phyloP scores from a whole-genome alignment of 2,329 filamentous ascomycete species.

The Calycina herbarum region DNA sequence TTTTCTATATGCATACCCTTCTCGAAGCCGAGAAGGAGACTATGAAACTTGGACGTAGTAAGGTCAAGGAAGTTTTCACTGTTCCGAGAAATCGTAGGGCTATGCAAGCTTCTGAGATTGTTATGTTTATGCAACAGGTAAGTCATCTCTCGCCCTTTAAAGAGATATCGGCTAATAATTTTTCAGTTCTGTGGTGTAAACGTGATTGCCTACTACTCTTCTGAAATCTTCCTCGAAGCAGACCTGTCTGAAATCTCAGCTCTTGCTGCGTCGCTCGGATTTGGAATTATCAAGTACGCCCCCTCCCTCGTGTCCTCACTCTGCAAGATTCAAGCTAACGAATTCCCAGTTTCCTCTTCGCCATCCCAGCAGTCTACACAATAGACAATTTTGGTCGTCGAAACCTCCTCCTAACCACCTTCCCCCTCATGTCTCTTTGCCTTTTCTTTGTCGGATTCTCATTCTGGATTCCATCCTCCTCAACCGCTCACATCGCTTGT shows the following conservation, averaged over 20 bases:
- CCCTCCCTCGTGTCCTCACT: not conserved
- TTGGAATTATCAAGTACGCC: slow-evolving; percentile 56
- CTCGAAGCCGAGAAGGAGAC: slow-evolving; percentile 55
- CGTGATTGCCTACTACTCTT: slow-evolving; percentile 60
- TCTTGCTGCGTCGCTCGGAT: slow-evolving; percentile 61
- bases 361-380: slow-evolving; percentile 62
- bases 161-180: not conserved
- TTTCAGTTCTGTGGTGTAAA: slow-evolving; percentile 15
- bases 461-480: slow-evolving; percentile 48
- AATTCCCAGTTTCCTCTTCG: slow-evolving; percentile 54
- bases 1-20: slow-evolving; percentile 58
- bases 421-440: slow-evolving; percentile 30
- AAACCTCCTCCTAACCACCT: slow-evolving; percentile 29
- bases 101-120: slow-evolving; percentile 58
- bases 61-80: slow-evolving; percentile 57
- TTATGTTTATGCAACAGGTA: slow-evolving; percentile 68
- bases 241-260: slow-evolving; percentile 52
- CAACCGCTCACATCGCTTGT: slow-evolving; percentile 30
- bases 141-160: not conserved
- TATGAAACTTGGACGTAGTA: slow-evolving; percentile 50
- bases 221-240: slow-evolving; percentile 59
- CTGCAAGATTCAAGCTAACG: not conserved
- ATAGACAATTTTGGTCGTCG: slow-evolving; percentile 66
- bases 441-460: slow-evolving; percentile 53
- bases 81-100: slow-evolving; percentile 63